Evolutionary conservation across 2,329 filamentous ascomycete species (phyloP).

Genomic region (Colletotrichum sp.): DNA sequence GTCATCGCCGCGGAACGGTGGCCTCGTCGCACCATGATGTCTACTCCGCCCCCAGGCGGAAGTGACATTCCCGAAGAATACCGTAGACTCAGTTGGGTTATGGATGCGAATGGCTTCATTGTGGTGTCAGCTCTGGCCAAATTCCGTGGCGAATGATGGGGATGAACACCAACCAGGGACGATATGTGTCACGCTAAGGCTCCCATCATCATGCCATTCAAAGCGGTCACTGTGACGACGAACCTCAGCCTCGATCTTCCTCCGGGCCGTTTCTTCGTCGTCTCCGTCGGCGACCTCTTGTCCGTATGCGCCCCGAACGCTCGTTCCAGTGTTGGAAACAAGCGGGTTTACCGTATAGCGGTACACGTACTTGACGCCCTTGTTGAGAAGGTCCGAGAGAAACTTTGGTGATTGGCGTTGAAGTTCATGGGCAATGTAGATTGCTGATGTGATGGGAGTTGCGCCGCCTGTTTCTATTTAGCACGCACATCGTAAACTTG

Average conservation of each 20-base stretch:
- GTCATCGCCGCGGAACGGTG: constrained; percentile 34
- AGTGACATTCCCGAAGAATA: constrained; percentile 39
- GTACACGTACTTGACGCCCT: constrained; percentile 35
- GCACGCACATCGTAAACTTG: neutral
- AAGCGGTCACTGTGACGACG: constrained; percentile 35
- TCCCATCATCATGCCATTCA: constrained; percentile 38
- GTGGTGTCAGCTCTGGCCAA: neutral
- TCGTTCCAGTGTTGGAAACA: constrained; percentile 35
- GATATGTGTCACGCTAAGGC: constrained; percentile 36
- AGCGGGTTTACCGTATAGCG: constrained; percentile 29
- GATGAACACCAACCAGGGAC: constrained; percentile 27
- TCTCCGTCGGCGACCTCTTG: constrained; percentile 29
- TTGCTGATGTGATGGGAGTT: constrained; percentile 35
- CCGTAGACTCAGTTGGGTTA: constrained; percentile 27
- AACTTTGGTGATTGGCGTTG: constrained; percentile 31
- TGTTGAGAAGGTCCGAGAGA: constrained; percentile 27
- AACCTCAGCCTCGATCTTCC: constrained; percentile 35
- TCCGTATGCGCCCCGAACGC: constrained; percentile 34
- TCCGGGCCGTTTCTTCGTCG: constrained; percentile 23
- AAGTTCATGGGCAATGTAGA: constrained; percentile 31
- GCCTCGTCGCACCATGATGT: constrained; percentile 34
- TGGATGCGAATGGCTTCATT: constrained; percentile 30
- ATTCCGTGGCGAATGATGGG: neutral
- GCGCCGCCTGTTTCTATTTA: constrained; percentile 30
- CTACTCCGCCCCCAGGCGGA: constrained; percentile 36